Conservation (phyloP, 176 grass and related monocot species). For the Puccinellia tenuiflora region DNA sequence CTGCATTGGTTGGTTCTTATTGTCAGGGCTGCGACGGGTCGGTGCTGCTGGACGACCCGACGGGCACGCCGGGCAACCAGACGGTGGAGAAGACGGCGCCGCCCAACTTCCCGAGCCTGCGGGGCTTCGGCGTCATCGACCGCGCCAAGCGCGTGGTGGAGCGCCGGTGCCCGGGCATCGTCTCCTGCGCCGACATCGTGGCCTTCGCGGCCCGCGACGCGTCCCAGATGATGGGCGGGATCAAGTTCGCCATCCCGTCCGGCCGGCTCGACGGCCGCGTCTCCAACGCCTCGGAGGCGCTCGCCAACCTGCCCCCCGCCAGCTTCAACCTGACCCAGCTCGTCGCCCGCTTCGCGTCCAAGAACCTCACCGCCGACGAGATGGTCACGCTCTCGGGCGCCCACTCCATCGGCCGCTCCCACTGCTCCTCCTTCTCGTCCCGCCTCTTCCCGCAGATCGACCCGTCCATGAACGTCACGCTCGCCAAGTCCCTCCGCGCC, state of each 20-base stretch:
- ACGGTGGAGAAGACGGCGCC: constrained; percentile 43
- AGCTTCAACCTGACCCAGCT: constrained; percentile 34
- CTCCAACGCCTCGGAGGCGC: constrained; percentile 33
- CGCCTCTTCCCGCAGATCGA: constrained; percentile 50
- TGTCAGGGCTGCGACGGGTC: constrained; percentile 63
- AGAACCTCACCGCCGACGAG: constrained; percentile 52
- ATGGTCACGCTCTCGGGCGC: constrained; percentile 53
- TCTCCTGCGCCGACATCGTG: constrained; percentile 61
- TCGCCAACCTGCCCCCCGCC: constrained; percentile 18
- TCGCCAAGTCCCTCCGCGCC: neutral
- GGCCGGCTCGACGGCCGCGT: constrained; percentile 59
- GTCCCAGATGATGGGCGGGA: constrained; percentile 38
- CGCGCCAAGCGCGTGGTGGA: constrained; percentile 45
- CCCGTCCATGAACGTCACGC: neutral
- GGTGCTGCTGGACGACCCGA: constrained; percentile 47
- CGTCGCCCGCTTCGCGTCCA: constrained; percentile 34
- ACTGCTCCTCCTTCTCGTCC: constrained; percentile 40
- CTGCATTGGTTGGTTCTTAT: neutral
- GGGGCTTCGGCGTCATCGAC: constrained; percentile 51
- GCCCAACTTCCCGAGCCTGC: constrained; percentile 31
- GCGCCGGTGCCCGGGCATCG: constrained; percentile 25
- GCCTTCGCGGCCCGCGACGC: constrained; percentile 62
- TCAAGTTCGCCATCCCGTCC: constrained; percentile 42
- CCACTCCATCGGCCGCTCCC: constrained; percentile 60
- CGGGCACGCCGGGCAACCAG: neutral